Evolutionary conservation across 2,329 filamentous ascomycete species (phyloP), one percentile per base, ranked within the genome.

Genomic region (Pezicula neosporulosa): DNA sequence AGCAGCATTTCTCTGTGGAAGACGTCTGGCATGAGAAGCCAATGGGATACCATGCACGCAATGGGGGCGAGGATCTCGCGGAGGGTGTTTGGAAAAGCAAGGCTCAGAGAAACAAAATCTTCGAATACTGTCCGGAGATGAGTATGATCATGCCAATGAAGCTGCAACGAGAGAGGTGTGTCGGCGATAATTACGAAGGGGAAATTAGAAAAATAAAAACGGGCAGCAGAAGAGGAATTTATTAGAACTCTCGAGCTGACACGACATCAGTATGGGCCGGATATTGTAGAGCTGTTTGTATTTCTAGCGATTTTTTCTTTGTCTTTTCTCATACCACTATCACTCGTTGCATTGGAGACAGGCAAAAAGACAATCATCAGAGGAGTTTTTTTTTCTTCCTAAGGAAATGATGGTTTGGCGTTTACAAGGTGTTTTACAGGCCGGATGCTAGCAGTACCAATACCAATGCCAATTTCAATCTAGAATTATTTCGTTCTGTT

Each of bases 101-200:
- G 2, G 60, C 57, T 2, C 68, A 72, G 53, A 68, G 79, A 33
- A 70, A 73, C 56, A 63, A 70, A 48, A 78, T 80, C 21, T 76
- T 80, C 55, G 68, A 75, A 16, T 82, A 82, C 64, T 82, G 80
- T 55, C 80, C 79, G 2, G 79, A 82, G 63, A 62, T 82, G 18
- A 73, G 70, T 56, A 68, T 82, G 61, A 76, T 80, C 52, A 72
- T 81, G 70, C 72, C 77, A 39, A 82, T 82, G 79, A 80, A 79
- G 63, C 64, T 80, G 10, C 74, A 78, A 65, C 63, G 71, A 41
- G 72, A 78, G 63, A 66, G 74, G 16, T 79, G 77, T 58, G 55
- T 58, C 7, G 61, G 61, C 12, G 63, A 66, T 46, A 59, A 64
- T 51, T 46, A 51, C 8, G 41, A 57, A 44, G 63, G 63, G 6